Evolutionary conservation across 2,329 filamentous ascomycete species (phyloP).

Genomic region (Bipolaris cookei): DNA sequence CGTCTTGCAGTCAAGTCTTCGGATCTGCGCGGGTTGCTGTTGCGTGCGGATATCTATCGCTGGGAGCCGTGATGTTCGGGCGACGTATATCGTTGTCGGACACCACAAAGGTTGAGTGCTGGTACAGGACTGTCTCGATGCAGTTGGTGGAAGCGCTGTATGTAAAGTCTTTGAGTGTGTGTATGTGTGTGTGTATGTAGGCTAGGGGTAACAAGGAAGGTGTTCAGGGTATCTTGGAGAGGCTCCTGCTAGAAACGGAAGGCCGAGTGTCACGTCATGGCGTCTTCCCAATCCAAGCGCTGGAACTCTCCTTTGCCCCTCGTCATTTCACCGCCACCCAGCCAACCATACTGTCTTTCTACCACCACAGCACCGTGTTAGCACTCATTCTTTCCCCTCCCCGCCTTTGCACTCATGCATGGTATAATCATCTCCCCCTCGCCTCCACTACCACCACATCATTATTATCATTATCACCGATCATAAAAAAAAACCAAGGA

Average conservation of each 20-base stretch:
- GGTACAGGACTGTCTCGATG: not conserved
- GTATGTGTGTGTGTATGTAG: constrained; percentile 2
- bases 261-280: constrained; percentile 16
- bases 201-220: constrained; percentile 12
- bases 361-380: too few relatives aligned
- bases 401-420: too few relatives aligned
- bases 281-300: not conserved
- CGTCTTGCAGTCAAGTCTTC: not conserved
- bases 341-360: not conserved
- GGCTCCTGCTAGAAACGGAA: constrained; percentile 15
- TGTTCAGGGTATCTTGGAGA: constrained; percentile 8
- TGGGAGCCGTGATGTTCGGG: not conserved
- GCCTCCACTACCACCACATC: not conserved
- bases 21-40: not conserved
- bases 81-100: not conserved
- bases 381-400: too few relatives aligned
- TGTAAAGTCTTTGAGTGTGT: too few relatives aligned
- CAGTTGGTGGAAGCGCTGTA: not conserved
- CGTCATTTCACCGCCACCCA: constrained; percentile 2
- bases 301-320: not conserved
- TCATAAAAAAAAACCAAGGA: not conserved
- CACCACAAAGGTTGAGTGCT: not conserved
- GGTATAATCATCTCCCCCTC: not conserved
- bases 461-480: too few relatives aligned
- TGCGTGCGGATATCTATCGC: not conserved